phyloP scores from a whole-genome alignment of 192 early-diverging fungal genomes.

The Gonapodya sp. region DNA sequence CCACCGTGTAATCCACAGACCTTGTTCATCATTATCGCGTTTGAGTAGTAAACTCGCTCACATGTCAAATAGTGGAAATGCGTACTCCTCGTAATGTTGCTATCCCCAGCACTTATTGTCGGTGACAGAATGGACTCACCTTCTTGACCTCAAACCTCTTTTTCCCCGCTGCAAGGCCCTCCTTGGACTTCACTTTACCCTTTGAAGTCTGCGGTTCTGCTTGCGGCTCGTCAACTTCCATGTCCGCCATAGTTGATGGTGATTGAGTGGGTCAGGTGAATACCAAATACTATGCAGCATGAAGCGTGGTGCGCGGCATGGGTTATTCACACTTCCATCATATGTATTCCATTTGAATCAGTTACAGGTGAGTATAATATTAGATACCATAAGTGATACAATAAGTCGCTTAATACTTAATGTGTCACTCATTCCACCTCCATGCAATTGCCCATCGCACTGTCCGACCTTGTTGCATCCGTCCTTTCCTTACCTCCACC shows the following conservation, averaged over 20 bases:
- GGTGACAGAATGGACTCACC: slow-evolving; percentile 29
- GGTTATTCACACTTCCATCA: background rate
- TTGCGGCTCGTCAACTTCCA: background rate
- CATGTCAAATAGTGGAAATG: no score
- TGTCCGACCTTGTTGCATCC: background rate
- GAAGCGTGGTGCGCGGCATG: no score
- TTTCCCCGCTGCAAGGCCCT: slow-evolving; percentile 21
- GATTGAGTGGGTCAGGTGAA: background rate
- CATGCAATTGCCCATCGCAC: background rate
- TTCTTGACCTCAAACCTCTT: slow-evolving; percentile 95
- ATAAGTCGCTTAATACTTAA: background rate
- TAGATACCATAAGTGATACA: no score
- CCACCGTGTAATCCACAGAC: no score
- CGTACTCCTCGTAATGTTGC: no score
- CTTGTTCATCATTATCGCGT: no score
- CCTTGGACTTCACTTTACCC: slow-evolving; percentile 12
- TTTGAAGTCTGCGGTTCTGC: background rate
- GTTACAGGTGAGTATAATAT: background rate
- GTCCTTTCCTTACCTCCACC: background rate
- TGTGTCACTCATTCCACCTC: background rate
- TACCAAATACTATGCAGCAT: no score
- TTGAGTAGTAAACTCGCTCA: no score
- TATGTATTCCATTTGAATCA: background rate
- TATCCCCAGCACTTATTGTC: no score
- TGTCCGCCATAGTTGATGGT: background rate